These are phyloP conservation scores for Magnolia officinalis DNA, from an alignment of 164 flowering plant species.

Conservation along the genomic window DNA sequence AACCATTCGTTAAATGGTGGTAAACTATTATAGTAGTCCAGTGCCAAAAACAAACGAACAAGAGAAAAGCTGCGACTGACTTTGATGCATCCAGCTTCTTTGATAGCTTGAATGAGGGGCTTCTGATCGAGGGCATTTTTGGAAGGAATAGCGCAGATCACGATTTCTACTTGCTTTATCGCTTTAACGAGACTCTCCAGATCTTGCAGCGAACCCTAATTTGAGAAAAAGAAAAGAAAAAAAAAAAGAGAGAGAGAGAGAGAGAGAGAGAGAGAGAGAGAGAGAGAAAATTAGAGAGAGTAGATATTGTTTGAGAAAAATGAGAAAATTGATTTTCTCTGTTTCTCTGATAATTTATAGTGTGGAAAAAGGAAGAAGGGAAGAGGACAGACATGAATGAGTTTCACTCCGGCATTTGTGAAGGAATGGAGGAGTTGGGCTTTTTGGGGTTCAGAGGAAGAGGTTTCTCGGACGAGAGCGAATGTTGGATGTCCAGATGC, in stretches of 20 bases:
- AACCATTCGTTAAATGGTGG: no score
- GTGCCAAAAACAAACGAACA: no score
- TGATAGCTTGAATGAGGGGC: constrained; percentile 52
- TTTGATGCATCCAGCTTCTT: constrained; percentile 63
- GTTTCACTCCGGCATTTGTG: neutral
- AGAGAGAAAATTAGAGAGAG: neutral
- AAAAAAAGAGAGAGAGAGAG: neutral
- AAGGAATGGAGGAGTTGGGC: constrained; percentile 7
- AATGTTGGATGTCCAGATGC: constrained; percentile 12
- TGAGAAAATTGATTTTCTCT: neutral
- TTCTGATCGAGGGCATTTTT: constrained; percentile 59
- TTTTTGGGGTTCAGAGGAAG: constrained; percentile 4
- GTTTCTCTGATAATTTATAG: neutral
- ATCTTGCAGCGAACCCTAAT: constrained; percentile 70
- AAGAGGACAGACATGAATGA: constrained; percentile 1
- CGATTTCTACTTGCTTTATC: constrained; percentile 66
- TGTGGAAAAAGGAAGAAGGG: neutral
- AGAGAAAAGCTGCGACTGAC: constrained; percentile 17
- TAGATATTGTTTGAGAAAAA: neutral
- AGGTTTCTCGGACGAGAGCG: constrained; percentile 8
- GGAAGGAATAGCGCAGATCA: constrained; percentile 60
- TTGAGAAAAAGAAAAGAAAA: neutral
- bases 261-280: no score
- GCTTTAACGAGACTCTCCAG: constrained; percentile 48
- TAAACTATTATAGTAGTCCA: neutral